Evolutionary conservation across 2,329 filamentous ascomycete species (phyloP).

Genomic region (Epichloe hybrida): DNA sequence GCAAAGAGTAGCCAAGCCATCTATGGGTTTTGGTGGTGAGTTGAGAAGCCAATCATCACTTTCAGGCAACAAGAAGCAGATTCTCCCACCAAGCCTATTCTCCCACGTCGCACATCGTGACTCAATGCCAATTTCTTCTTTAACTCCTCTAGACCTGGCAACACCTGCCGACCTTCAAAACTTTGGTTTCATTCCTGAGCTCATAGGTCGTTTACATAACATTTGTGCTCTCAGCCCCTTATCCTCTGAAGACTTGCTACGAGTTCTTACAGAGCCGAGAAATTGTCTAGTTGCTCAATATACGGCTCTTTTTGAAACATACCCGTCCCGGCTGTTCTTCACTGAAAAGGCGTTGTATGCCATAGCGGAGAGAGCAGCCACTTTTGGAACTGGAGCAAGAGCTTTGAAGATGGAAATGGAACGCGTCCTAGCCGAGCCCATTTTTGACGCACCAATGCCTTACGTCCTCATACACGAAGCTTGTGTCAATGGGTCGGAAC

Average conservation of each 20-base stretch:
- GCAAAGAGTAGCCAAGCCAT: slow-evolving; percentile 70
- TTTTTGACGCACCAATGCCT: slow-evolving; percentile 67
- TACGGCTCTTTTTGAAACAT: slow-evolving; percentile 68
- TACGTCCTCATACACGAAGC: slow-evolving; percentile 62
- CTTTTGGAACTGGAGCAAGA: slow-evolving; percentile 59
- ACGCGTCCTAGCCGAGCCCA: slow-evolving; percentile 61
- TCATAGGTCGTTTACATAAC: slow-evolving; percentile 91
- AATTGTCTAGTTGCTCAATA: slow-evolving; percentile 86
- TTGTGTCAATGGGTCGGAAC: slow-evolving; percentile 50
- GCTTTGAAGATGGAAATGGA: slow-evolving; percentile 73
- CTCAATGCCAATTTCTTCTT: slow-evolving; percentile 19
- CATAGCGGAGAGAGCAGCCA: slow-evolving; percentile 55
- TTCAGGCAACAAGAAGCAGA: slow-evolving; percentile 32
- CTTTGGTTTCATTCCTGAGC: slow-evolving; percentile 85
- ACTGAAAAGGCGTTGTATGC: slow-evolving; percentile 70
- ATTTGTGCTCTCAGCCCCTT: slow-evolving; percentile 75
- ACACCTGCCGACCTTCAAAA: slow-evolving; percentile 65
- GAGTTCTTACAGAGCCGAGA: slow-evolving; percentile 83
- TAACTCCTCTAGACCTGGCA: slow-evolving; percentile 53
- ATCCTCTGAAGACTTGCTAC: slow-evolving; percentile 52
- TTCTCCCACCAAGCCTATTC: slow-evolving; percentile 51
- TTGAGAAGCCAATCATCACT: slow-evolving; percentile 47
- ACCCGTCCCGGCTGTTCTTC: slow-evolving; percentile 69
- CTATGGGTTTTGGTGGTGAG: slow-evolving; percentile 83
- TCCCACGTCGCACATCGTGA: slow-evolving; percentile 42